These are phyloP conservation scores for Bipolaris gigantea DNA, from an alignment of 2,329 filamentous ascomycete genomes.

Conservation along the genomic window DNA sequence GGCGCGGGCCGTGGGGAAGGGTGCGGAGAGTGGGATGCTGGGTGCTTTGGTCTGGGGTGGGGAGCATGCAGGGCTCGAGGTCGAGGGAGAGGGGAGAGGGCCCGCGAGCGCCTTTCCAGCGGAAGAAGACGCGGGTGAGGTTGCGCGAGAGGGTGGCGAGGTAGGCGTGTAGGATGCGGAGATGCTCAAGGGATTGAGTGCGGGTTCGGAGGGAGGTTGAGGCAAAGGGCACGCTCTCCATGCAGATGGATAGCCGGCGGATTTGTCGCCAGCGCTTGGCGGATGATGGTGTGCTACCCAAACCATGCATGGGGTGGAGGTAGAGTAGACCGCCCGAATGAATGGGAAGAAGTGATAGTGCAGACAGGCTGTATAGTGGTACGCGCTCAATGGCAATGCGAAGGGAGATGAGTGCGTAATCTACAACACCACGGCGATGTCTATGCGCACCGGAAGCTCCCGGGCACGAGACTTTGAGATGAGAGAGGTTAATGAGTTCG, in stretches of 20 bases:
- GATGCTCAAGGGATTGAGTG: slow-evolving; percentile 66
- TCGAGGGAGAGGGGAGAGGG: slow-evolving; percentile 73
- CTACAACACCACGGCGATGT: slow-evolving; percentile 76
- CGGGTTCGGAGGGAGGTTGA: slow-evolving; percentile 55
- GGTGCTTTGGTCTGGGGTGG: slow-evolving; percentile 44
- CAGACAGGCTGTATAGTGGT: slow-evolving; percentile 65
- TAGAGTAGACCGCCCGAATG: slow-evolving; percentile 78
- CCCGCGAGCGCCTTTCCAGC: slow-evolving; percentile 73
- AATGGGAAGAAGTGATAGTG: slow-evolving; percentile 71
- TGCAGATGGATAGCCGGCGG: slow-evolving; percentile 69
- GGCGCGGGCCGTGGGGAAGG: slow-evolving; percentile 45
- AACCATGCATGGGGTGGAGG: slow-evolving; percentile 72
- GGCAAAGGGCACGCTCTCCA: slow-evolving; percentile 69
- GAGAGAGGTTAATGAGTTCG: slow-evolving; percentile 68
- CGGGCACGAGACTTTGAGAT: slow-evolving; percentile 76
- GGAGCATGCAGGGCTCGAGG: slow-evolving; percentile 69
- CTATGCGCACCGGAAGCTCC: slow-evolving; percentile 67
- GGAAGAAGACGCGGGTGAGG: slow-evolving; percentile 73
- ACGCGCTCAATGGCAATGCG: slow-evolving; percentile 80
- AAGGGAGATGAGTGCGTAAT: slow-evolving; percentile 85
- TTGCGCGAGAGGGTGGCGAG: slow-evolving; percentile 68
- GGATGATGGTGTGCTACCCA: slow-evolving; percentile 73
- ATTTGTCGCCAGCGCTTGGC: slow-evolving; percentile 77
- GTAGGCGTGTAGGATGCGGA: slow-evolving; percentile 73
- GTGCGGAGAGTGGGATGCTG: slow-evolving; percentile 39